A percentile compares a stretch with the other conserved stretches of the same genome.
phyloP scores from a whole-genome alignment of 768 basidiomycete species.

The Suillus tomentosus region DNA sequence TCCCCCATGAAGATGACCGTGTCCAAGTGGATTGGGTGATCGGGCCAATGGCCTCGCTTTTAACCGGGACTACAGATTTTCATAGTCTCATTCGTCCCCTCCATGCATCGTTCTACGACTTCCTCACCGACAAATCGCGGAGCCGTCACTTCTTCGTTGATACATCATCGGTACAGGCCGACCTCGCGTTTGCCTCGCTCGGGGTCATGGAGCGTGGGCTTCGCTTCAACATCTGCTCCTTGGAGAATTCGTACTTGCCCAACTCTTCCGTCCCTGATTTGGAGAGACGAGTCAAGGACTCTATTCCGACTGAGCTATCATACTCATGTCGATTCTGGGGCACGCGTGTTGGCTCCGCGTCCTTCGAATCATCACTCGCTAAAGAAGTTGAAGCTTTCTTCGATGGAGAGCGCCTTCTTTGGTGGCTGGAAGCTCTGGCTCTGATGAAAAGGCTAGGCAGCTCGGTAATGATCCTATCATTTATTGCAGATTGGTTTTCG shows the following conservation, averaged over 20 bases:
- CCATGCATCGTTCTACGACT: conserved; percentile 32
- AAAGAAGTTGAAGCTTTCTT: conserved; percentile 24
- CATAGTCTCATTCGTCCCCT: conserved; percentile 17
- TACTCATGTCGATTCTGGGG: conserved; percentile 38
- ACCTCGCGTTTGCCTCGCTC: conserved; percentile 18
- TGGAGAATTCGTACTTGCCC: conserved; percentile 28
- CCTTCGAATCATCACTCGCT: conserved; percentile 5
- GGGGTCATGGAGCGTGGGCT: conserved; percentile 29
- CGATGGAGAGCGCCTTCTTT: conserved; percentile 11
- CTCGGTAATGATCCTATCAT: not conserved
- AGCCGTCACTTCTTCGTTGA: conserved; percentile 19
- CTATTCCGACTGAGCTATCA: conserved; percentile 26
- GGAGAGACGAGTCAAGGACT: conserved; percentile 12
- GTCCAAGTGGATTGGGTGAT: not conserved
- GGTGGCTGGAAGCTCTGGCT: not conserved
- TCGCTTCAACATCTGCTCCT: conserved; percentile 4
- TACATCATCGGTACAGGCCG: not conserved
- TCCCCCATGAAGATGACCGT: too few species aligned
- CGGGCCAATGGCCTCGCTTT: not conserved
- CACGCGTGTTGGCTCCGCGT: conserved; percentile 25
- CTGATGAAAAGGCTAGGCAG: conserved; percentile 20
- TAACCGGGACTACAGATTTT: not conserved
- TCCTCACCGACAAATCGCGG: conserved; percentile 18
- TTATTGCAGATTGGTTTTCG: not conserved
- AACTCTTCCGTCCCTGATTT: conserved; percentile 25